phyloP scores from a whole-genome alignment of 495 filamentous ascomycete genomes.

The Podospora pseudoanserina region DNA sequence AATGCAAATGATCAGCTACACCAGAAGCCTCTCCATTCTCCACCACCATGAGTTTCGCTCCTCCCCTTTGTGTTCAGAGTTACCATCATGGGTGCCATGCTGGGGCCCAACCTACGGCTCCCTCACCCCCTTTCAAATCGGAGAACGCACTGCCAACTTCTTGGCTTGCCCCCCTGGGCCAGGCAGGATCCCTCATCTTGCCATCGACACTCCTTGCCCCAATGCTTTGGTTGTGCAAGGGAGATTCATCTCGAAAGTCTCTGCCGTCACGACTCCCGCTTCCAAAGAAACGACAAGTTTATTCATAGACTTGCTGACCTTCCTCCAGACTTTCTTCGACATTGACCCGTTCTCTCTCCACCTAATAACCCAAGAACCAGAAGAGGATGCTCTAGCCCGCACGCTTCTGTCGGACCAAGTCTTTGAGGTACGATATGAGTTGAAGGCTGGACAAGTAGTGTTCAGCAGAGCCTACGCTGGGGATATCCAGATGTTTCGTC shows the following conservation, averaged over 20 bases:
- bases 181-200: neutral
- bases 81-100: neutral
- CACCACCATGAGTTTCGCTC: neutral
- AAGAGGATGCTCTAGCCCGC: neutral
- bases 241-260: neutral
- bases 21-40: neutral
- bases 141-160: neutral
- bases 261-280: neutral
- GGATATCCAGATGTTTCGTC: neutral
- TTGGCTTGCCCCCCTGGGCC: neutral
- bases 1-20: neutral
- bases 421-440: neutral
- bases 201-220: neutral
- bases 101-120: neutral
- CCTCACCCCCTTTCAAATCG: neutral
- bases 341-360: neutral
- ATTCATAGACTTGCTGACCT: neutral
- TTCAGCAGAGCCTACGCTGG: neutral
- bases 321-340: neutral
- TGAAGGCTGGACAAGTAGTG: neutral
- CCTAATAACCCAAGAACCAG: neutral
- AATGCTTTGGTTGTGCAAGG: neutral
- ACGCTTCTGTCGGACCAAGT: neutral
- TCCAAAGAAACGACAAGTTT: neutral
- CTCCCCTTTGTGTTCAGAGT: neutral